phyloP scores from a whole-genome alignment of 2,329 filamentous ascomycete species.

The Fusarium sp. region DNA sequence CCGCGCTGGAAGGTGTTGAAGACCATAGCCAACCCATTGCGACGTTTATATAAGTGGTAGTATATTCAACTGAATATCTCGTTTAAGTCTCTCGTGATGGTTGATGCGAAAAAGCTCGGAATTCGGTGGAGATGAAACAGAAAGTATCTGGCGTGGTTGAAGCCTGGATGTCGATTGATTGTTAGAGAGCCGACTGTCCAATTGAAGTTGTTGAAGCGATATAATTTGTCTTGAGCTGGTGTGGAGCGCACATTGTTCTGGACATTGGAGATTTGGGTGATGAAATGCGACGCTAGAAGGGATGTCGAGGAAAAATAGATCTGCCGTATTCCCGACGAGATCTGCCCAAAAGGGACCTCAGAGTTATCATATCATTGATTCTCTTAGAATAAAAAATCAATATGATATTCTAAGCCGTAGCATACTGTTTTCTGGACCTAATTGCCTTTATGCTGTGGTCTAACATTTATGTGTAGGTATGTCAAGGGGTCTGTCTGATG shows the following conservation, averaged over 20 bases:
- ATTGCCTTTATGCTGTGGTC: not conserved
- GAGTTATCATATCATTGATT: not conserved
- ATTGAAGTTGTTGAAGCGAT: not conserved
- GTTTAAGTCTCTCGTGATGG: not conserved
- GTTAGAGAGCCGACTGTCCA: not conserved
- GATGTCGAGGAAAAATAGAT: slow-evolving; percentile 40
- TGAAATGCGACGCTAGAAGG: slow-evolving; percentile 3
- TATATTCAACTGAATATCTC: not conserved
- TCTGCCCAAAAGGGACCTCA: not conserved
- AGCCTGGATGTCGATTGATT: not conserved
- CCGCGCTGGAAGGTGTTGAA: slow-evolving; percentile 43
- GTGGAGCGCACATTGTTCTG: not conserved
- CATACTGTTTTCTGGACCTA: not conserved
- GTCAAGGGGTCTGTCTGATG: too few species aligned
- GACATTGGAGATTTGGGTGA: slow-evolving; percentile 16
- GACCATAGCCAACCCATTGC: slow-evolving; percentile 73
- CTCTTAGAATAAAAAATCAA: not conserved
- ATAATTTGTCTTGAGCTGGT: not conserved
- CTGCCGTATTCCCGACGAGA: slow-evolving; percentile 35
- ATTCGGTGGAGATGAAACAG: not conserved
- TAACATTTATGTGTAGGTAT: not conserved
- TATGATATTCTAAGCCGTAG: not conserved
- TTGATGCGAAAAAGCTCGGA: not conserved
- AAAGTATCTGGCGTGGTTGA: not conserved
- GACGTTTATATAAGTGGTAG: slow-evolving; percentile 7